Percentiles rank a stretch among this genome's conserved stretches.
Conservation (phyloP, 305 asterid genomes). For the Fraxinus sp. region DNA sequence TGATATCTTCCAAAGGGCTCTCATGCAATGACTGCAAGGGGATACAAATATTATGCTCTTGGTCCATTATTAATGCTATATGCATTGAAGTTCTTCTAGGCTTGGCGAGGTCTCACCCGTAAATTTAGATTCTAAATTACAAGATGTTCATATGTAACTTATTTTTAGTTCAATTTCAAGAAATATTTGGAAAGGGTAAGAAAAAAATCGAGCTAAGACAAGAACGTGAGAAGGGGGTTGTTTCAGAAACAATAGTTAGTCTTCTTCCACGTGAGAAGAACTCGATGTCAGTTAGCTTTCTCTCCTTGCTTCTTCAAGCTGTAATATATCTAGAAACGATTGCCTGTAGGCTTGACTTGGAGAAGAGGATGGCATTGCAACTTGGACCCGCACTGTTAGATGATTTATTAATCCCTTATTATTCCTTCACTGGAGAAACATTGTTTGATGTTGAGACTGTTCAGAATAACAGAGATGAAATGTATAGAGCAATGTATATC, state of each 20-base stretch:
- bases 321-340: slow-evolving; percentile 73
- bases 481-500: slow-evolving; percentile 84
- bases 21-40: slow-evolving; percentile 69
- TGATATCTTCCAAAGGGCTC: slow-evolving; percentile 71
- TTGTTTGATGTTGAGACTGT: slow-evolving; percentile 75
- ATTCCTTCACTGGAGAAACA: slow-evolving; percentile 64
- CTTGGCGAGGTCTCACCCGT: slow-evolving; percentile 70
- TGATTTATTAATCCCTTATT: slow-evolving; percentile 74
- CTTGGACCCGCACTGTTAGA: slow-evolving; percentile 80
- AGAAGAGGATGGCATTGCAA: slow-evolving; percentile 70
- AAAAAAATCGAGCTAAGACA: slow-evolving; percentile 63
- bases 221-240: slow-evolving; percentile 77
- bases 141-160: neutral
- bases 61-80: slow-evolving; percentile 81
- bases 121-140: neutral
- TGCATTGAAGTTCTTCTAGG: slow-evolving; percentile 79
- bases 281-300: slow-evolving; percentile 73
- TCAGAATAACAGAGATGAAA: slow-evolving; percentile 76
- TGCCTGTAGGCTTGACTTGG: slow-evolving; percentile 83
- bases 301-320: slow-evolving; percentile 86
- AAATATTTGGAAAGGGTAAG: slow-evolving; percentile 63
- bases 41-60: slow-evolving; percentile 63
- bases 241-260: slow-evolving; percentile 78
- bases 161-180: slow-evolving; percentile 44
- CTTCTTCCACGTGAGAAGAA: slow-evolving; percentile 78